Conservation (phyloP, 352 stramenopile species). For the Phytophthora colocasiae region DNA sequence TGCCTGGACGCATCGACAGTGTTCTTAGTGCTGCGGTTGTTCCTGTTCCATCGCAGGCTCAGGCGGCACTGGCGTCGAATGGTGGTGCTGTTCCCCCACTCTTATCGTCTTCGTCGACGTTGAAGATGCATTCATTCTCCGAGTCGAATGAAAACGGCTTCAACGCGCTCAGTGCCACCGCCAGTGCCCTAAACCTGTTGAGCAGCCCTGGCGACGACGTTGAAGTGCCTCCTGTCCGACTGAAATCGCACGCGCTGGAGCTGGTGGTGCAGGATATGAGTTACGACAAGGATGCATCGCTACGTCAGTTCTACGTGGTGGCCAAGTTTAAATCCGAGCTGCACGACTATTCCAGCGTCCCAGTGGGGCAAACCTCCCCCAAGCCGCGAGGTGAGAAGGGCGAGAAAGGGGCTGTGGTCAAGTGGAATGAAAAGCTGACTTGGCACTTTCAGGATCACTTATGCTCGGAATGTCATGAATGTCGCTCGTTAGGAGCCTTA, state of each 20-base stretch:
- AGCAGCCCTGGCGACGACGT: conserved; percentile 19
- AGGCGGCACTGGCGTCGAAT: conserved; percentile 5
- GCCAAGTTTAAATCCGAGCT: conserved; percentile 88
- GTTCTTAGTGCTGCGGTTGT: conserved; percentile 48
- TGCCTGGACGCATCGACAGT: conserved; percentile 73
- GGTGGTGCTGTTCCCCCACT: conserved; percentile 1
- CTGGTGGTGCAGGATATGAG: conserved; percentile 76
- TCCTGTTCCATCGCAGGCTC: conserved; percentile 7
- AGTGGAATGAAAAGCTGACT: conserved; percentile 76
- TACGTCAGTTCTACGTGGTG: conserved; percentile 88
- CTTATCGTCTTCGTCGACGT: conserved; percentile 14
- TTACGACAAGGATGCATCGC: conserved; percentile 72
- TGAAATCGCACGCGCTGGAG: conserved; percentile 76
- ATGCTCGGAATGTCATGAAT: conserved; percentile 78
- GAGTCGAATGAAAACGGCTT: conserved; percentile 36
- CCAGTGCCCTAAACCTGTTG: conserved; percentile 35
- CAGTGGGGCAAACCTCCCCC: conserved; percentile 80
- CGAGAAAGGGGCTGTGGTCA: conserved; percentile 63
- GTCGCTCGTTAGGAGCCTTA: conserved; percentile 58
- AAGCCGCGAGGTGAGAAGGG: conserved; percentile 64
- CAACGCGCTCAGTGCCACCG: conserved; percentile 29
- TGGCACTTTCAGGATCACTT: conserved; percentile 86
- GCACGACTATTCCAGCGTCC: conserved; percentile 75
- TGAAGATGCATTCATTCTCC: conserved; percentile 29
- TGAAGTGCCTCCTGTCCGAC: conserved; percentile 32